Evolutionary conservation across 2,329 filamentous ascomycete genomes (phyloP), one percentile per base, ranked within the genome.

Genomic region (Scytalidium sp.): DNA sequence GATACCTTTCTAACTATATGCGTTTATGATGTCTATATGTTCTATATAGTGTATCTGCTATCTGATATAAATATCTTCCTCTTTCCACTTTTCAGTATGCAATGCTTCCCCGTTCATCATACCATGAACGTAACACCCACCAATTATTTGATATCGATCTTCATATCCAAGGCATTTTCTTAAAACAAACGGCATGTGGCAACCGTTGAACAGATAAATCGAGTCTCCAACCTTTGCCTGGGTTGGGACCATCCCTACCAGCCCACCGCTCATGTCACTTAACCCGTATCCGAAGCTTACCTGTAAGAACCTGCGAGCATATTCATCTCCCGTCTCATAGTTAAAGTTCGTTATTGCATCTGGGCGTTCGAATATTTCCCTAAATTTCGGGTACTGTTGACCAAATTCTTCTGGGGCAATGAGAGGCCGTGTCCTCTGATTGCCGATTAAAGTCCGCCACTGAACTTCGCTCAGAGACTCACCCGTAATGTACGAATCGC

Each of bases 101-200:
- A 36, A n/a, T 13, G 6, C 13, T n/a, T 48, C 45, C 13, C 49
- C 49, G 11, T 44, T 29, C 49, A 51, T 51, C 40, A 51, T 36
- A 40, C 49, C 49, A 44, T 51, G 49, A 29, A 51, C 42, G 36
- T 47, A 51, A 27, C 45, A 51, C 41, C 47, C 49, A 8, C 49
- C 49, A 29, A 51, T 44, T n/a, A 51, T 19, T 36, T 36, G 41
- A 19, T 43, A 43, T 22, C 23, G 15, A 5, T 13, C 41, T 13
- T 19, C 20, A 25, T 5, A 11, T 4, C 20, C 41, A 43, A 13
- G 5, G 15, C 41, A 22, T 9, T 19, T 9, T 17, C 23, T 43
- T 25, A 43, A n/a, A 7, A 43, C 15, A 43, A 43, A 43, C 15
- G 41, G 41, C 5, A 43, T 25, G n/a, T 17, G n/a, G 41, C 41